Evolutionary conservation across 305 asterid genomes (phyloP), one percentile per base, ranked within the genome.

Genomic region (Fraxinus angustifolia): DNA sequence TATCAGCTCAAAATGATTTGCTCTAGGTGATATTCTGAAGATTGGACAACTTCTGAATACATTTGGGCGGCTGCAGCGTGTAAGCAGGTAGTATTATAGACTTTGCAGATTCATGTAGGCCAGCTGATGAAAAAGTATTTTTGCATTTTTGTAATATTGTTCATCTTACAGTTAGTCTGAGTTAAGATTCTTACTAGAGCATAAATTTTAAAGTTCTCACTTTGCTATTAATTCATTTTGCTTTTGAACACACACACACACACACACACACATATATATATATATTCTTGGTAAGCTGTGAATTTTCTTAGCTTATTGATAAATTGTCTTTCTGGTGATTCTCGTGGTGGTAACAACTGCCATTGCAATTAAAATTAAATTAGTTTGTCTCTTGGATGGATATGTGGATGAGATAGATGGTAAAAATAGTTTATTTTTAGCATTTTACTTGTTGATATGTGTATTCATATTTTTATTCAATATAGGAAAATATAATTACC

Each of bases 71-170:
- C 80, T 86, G 84, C 81, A 81, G 84, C 83, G 71, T 82, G 78
- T 85, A 78, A 80, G 86, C 79, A 86, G 83, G 82, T 87, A 88
- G 87, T 78, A 75, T 72, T 75, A 77, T 78, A 82, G 86, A 78
- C 78, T 78, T 82, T 73, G 74, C 85, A 75, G 30, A 79, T 74
- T 78, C 82, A 33, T 81, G 80, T 85, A 83, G 88, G 84, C 74
- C 78, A 50, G 75, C 75, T 80, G 65, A 72, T 83, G 87, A 40
- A 77, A 19, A 23, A 21, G 76, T 72, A 60, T 48, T 80, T 38
- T 16, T 58, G 56, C 26, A 11, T 74, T 65, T 36, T 36, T 81
- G 48, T 81, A 79, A 30, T 58, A 58, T 58, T 58, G 3, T 19
- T 58, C 68, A 19, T 58, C 68, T 58, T 58, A 58, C 28, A 19